These are phyloP conservation scores for Pythium phragmitis DNA, from an alignment of 352 stramenopile species.

Conservation along the genomic window DNA sequence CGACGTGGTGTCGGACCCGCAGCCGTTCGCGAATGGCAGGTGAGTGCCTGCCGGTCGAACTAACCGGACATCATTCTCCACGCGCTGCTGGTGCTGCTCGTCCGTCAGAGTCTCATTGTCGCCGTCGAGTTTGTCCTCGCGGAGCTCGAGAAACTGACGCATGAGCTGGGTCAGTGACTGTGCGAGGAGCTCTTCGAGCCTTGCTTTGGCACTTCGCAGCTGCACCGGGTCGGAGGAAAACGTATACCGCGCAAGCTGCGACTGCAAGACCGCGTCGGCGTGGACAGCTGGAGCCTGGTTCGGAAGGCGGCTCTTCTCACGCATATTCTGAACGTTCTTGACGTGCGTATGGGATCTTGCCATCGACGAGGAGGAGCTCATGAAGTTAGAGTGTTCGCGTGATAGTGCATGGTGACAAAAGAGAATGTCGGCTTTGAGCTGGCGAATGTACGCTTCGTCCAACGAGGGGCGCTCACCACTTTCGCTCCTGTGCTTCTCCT, in stretches of 20 bases:
- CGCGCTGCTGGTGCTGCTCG: background rate
- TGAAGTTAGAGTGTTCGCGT: slow-evolving; percentile 4
- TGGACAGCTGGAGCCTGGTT: background rate
- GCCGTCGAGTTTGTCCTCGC: slow-evolving; percentile 3
- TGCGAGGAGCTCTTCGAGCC: slow-evolving; percentile 19
- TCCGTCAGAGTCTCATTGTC: slow-evolving; percentile 2
- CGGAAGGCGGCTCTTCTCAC: slow-evolving; percentile 30
- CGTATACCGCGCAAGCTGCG: slow-evolving; percentile 45
- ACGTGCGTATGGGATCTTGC: slow-evolving; percentile 41
- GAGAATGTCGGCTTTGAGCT: slow-evolving; percentile 61
- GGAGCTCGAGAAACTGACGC: slow-evolving; percentile 17
- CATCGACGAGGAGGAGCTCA: background rate
- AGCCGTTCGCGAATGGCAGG: slow-evolving; percentile 39
- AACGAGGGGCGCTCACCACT: background rate
- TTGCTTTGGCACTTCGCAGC: slow-evolving; percentile 26
- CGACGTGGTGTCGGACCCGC: slow-evolving; percentile 35
- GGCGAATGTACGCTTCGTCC: slow-evolving; percentile 50
- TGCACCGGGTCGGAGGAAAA: slow-evolving; percentile 45
- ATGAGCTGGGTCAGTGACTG: slow-evolving; percentile 17
- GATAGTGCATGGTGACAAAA: slow-evolving; percentile 33
- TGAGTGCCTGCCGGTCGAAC: slow-evolving; percentile 1
- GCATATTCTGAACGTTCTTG: slow-evolving; percentile 63
- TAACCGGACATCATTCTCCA: background rate
- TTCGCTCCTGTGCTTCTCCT: background rate
- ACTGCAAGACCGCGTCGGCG: slow-evolving; percentile 17